Evolutionary conservation across 192 early-diverging fungal genomes (phyloP).

Genomic region (Backusella circina): DNA sequence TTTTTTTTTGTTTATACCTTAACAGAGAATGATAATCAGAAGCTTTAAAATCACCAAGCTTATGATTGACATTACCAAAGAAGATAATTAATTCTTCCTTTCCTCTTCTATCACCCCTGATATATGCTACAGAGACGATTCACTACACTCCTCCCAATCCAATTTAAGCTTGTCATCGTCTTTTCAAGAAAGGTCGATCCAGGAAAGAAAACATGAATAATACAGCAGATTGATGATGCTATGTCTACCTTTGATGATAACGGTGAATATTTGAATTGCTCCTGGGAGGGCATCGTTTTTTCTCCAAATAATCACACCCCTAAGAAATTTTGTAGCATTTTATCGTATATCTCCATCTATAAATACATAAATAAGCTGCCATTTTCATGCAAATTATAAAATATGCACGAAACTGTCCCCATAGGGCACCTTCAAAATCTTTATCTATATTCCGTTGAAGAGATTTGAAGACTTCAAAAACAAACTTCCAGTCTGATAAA

Average conservation of each 20-base stretch:
- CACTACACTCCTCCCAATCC: slow-evolving; percentile 14
- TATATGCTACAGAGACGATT: slow-evolving; percentile 10
- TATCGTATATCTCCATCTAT: too few relatives aligned
- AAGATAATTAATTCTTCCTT: slow-evolving; percentile 1
- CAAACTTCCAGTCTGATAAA: background rate
- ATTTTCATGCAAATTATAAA: slow-evolving; percentile 1
- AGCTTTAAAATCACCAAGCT: background rate
- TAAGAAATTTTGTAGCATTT: too few relatives aligned
- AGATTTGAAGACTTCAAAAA: slow-evolving; percentile 5
- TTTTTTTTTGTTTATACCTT: background rate
- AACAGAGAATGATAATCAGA: background rate
- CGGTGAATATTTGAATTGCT: too few relatives aligned
- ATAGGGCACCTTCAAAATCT: background rate
- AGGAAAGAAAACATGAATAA: too few relatives aligned
- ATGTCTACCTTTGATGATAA: too few relatives aligned
- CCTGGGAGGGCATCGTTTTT: too few relatives aligned
- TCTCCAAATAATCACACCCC: too few relatives aligned
- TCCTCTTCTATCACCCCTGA: background rate
- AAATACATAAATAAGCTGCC: background rate
- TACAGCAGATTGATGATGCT: too few relatives aligned
- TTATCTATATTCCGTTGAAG: background rate
- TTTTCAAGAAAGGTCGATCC: slow-evolving; percentile 7
- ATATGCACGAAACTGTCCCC: background rate
- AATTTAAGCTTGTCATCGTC: slow-evolving; percentile 7
- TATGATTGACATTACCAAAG: background rate